Conservation (phyloP, 2,329 filamentous ascomycete species). For the Neopestalotiopsis rosae region DNA sequence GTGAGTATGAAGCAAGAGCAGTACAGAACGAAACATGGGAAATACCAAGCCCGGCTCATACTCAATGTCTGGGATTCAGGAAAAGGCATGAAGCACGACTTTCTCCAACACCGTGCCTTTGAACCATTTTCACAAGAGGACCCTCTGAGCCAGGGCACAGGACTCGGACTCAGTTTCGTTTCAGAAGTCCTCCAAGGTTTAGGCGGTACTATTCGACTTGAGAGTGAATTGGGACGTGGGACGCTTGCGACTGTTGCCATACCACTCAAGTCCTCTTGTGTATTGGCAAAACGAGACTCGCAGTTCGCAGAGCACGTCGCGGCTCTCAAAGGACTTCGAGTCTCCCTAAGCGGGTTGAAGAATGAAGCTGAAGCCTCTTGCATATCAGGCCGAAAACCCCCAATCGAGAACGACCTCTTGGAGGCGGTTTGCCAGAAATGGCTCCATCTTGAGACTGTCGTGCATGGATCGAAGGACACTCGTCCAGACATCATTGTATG, state of each 20-base stretch:
- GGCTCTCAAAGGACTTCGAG: slow-evolving; percentile 31
- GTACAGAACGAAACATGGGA: slow-evolving; percentile 20
- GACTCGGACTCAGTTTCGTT: slow-evolving; percentile 66
- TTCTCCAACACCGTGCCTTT: slow-evolving; percentile 61
- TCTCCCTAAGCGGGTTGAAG: slow-evolving; percentile 31
- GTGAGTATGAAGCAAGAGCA: slow-evolving; percentile 25
- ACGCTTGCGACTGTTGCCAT: slow-evolving; percentile 35
- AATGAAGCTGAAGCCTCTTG: neutral
- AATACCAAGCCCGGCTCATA: slow-evolving; percentile 7
- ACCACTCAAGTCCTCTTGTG: slow-evolving; percentile 29
- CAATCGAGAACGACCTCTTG: slow-evolving; percentile 25
- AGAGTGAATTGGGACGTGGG: slow-evolving; percentile 9
- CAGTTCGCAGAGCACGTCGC: slow-evolving; percentile 6
- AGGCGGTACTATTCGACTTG: neutral
- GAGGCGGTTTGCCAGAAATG: slow-evolving; percentile 38
- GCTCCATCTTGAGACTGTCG: slow-evolving; percentile 36
- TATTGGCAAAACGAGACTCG: neutral
- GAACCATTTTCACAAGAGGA: slow-evolving; percentile 67
- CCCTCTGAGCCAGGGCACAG: slow-evolving; percentile 59
- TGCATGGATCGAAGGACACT: slow-evolving; percentile 2
- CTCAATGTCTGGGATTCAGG: slow-evolving; percentile 59
- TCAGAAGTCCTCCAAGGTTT: slow-evolving; percentile 33
- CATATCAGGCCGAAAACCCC: slow-evolving; percentile 6
- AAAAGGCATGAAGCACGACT: slow-evolving; percentile 64
- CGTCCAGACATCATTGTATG: slow-evolving; percentile 31